Percentiles rank a stretch among this genome's conserved stretches.
Conservation (phyloP, 257 asterid genomes). For the Anisodus acutangulus region DNA sequence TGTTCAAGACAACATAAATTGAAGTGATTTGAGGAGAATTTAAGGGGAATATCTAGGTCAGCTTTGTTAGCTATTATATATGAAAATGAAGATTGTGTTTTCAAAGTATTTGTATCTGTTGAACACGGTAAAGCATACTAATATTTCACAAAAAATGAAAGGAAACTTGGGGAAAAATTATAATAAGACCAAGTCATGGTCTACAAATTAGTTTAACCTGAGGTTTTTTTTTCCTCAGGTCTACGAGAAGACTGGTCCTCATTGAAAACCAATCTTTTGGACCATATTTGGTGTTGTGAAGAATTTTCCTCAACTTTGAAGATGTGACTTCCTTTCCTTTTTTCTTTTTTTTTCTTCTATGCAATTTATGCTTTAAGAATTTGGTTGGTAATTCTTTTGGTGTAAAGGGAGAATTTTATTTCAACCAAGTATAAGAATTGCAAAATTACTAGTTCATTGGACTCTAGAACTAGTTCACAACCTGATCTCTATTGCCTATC, state of each 20-base stretch:
- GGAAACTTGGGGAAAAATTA: constrained; percentile 36
- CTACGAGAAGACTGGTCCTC: constrained; percentile 70
- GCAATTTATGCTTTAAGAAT: neutral
- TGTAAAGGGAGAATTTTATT: too few species aligned
- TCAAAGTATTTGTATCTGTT: constrained; percentile 56
- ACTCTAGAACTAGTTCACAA: too few species aligned
- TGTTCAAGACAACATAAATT: neutral
- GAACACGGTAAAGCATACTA: constrained; percentile 49
- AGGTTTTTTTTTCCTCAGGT: constrained; percentile 35
- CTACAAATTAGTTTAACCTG: neutral
- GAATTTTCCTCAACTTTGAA: constrained; percentile 55
- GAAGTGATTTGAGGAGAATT: neutral
- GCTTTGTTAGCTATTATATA: neutral
- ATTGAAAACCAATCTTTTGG: constrained; percentile 50
- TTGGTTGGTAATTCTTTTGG: neutral
- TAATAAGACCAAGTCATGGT: constrained; percentile 40
- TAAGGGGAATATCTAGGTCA: constrained; percentile 18
- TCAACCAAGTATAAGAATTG: too few species aligned
- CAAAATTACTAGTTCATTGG: too few species aligned
- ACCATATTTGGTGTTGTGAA: constrained; percentile 34
- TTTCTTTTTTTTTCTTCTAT: neutral
- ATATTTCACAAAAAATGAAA: neutral
- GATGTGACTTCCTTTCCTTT: constrained; percentile 29
- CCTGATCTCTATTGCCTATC: too few species aligned
- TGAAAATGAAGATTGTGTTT: constrained; percentile 27